Base-by-base conservation (phyloP, 1,139 yeast genomes). In the Fermentozyma sake region DNA sequence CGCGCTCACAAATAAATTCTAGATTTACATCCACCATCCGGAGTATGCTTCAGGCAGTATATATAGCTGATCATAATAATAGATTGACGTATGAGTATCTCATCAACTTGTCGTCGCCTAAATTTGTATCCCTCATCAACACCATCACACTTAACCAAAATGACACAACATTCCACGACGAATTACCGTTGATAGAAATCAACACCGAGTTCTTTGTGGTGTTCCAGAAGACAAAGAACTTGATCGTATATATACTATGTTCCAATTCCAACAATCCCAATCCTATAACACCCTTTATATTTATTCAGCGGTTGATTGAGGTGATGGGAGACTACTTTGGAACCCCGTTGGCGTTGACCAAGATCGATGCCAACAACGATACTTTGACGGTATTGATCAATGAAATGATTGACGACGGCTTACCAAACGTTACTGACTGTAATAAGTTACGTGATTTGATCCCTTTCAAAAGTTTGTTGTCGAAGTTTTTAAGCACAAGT, bases 321-420 rank as follows among this genome's bases (percentile, higher is more conserved):
- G 72, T 70, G 0, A 57, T 81, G 43, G 67, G 66, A 30, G 72
- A 71, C 30, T 84, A 78, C 50, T 70, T 84, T 35, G 76, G 79
- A 2, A 46, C 64, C 1, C 81, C 81, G 2, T 48, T 83, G 19
- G 64, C 76, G 3, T 53, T 75, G 2, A 54, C 72, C 22, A 79
- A 78, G 41, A 60, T 86, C 9, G 80, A 74, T 39, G 67, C 78
- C 22, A 79, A 82, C 46, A 68, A 68, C 38, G 91, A 83, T 46
- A 70, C 82, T 4, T 57, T 84, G 35, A 68, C 80, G 24, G 57
- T 83, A 39, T 36, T 67, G 14, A 42, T 65, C 39, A 72, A 76
- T 40, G 84, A 84, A 44, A 75, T 85, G 76, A 50, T 87, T 14
- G 95, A 85, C 42, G 79, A 76, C 26, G 91, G 93, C 2, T 63